phyloP scores from a whole-genome alignment of 2,329 filamentous ascomycete genomes.

The Aspergillus carbonarius region DNA sequence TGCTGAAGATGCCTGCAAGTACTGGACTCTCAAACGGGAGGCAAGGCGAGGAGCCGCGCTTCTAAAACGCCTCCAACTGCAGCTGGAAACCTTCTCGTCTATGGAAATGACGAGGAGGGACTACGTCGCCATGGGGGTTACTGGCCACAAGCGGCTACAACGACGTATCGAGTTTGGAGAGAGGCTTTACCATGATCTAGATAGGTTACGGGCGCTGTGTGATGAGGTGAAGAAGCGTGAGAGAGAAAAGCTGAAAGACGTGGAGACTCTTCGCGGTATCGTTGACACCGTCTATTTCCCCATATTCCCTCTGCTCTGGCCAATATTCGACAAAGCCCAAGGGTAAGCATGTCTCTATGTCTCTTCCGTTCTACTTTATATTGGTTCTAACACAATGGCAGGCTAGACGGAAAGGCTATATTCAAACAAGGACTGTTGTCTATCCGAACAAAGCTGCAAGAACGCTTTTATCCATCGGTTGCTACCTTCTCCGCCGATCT shows the following conservation, averaged over 20 bases:
- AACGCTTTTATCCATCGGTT: slow-evolving; percentile 61
- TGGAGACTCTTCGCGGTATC: slow-evolving; percentile 72
- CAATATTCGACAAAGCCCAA: slow-evolving; percentile 76
- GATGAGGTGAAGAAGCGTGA: slow-evolving; percentile 74
- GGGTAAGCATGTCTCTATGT: slow-evolving; percentile 59
- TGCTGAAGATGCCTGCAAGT: slow-evolving; percentile 87
- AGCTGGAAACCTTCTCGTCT: slow-evolving; percentile 94
- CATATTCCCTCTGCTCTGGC: slow-evolving; percentile 70
- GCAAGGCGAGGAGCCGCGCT: slow-evolving; percentile 86
- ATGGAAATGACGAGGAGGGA: slow-evolving; percentile 96
- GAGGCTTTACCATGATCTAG: slow-evolving; percentile 63
- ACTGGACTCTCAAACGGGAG: slow-evolving; percentile 97
- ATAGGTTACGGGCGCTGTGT: slow-evolving; percentile 69
- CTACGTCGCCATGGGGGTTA: slow-evolving; percentile 90
- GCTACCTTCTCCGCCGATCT: slow-evolving; percentile 61
- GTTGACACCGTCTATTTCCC: slow-evolving; percentile 92
- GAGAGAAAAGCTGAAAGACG: slow-evolving; percentile 71
- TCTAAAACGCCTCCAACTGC: slow-evolving; percentile 87
- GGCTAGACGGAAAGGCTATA: slow-evolving; percentile 53
- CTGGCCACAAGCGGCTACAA: slow-evolving; percentile 72
- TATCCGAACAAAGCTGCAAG: slow-evolving; percentile 54
- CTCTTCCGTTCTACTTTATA: neutral
- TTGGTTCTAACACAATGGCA: slow-evolving; percentile 22
- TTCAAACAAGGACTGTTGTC: slow-evolving; percentile 56
- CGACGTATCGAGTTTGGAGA: slow-evolving; percentile 87